phyloP scores from a whole-genome alignment of 768 basidiomycete genomes.

The Hortiboletus campestris region DNA sequence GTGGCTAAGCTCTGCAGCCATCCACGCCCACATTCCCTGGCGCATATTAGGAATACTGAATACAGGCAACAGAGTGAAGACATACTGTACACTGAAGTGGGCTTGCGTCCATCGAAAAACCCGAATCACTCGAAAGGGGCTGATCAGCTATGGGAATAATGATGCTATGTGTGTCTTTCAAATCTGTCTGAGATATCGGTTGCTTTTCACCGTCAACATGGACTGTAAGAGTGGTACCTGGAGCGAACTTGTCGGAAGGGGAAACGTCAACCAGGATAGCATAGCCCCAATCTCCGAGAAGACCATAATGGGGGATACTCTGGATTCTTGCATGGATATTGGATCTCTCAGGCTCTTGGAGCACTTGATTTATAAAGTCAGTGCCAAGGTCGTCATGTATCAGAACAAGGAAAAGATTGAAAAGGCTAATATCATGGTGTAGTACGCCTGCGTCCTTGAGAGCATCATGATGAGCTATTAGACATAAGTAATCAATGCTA shows the following conservation, averaged over 20 bases:
- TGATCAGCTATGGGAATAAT: no score
- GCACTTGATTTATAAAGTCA: neutral
- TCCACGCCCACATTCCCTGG: slow-evolving; percentile 3
- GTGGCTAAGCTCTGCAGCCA: slow-evolving; percentile 4
- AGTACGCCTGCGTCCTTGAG: neutral
- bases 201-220: no score
- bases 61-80: no score
- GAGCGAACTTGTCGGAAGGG: no score
- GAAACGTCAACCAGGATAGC: no score
- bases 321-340: neutral
- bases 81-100: no score
- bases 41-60: no score
- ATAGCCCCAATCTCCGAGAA: slow-evolving; percentile 4
- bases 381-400: neutral
- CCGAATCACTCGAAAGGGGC: no score
- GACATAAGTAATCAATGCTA: neutral
- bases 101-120: no score
- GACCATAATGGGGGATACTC: neutral
- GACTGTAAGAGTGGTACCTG: no score
- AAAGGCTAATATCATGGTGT: slow-evolving; percentile 4
- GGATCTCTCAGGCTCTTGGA: neutral
- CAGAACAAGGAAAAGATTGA: slow-evolving; percentile 3
- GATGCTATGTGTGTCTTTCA: no score
- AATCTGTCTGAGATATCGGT: no score
- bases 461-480: slow-evolving; percentile 1